Base-by-base conservation (phyloP, 495 filamentous ascomycete genomes). In the Penicillium robsamsonii region DNA sequence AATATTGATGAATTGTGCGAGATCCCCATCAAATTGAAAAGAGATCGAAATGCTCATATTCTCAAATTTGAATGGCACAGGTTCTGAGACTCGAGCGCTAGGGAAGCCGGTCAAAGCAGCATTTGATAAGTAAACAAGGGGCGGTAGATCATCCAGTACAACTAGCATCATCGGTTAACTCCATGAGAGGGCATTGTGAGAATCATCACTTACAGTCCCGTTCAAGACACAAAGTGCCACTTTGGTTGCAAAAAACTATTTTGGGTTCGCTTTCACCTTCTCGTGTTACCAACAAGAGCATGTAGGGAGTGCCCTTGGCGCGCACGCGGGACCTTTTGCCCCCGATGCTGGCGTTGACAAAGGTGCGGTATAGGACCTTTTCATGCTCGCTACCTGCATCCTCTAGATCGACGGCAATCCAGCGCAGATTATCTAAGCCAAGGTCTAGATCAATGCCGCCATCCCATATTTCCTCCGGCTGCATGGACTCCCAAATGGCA, bases 331-430 rank as follows among this genome's bases (percentile, higher is more conserved):
- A 66, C 44, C 58, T 66, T 41, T 75, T 76, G 42, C 59, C 43
- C 4, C 75, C 75, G 40, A 78, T 76, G 7, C 73, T 62, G 5
- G 74, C 75, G 52, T 75, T 69, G 42, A 74, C 75, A 60, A 72
- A 78, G 15, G 65, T 73, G 44, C 74, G 64, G 38, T 67, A 71
- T 12, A 78, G 48, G 2, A 77, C 72, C 15, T 62, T 68, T 62
- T 76, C 75, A 15, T 75, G 68, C 48, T 76, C 72, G 24, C 60
- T 61, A 2, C 73, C 72, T 40, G 69, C 70, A 56, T 76, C 73
- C 12, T 73, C 72, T 35, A 68, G 61, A 27, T 76, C 71, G 0
- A 74, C 72, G 0, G 72, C 66, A 18, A 70, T 63, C 66, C 71
- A 76, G 1, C 69, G 65, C 7, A 64, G 42, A 56, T 73, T 72